These are phyloP conservation scores for Fraxinus platypoda DNA, from an alignment of 305 asterid genomes.

Conservation along the genomic window DNA sequence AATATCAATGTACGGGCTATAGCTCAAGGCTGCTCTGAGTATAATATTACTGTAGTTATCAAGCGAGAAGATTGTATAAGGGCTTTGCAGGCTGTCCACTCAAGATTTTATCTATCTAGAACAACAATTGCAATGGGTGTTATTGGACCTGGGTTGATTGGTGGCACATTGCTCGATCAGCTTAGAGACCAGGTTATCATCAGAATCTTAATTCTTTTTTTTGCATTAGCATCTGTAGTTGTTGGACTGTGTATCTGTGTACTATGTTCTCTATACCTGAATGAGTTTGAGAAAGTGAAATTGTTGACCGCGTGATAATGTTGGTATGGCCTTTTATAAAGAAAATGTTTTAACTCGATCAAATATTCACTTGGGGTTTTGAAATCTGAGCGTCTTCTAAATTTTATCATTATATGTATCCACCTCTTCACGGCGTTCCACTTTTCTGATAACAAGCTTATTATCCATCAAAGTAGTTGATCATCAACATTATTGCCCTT, in stretches of 20 bases:
- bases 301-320: neutral
- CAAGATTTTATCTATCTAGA: conserved; percentile 84
- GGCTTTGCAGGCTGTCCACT: conserved; percentile 94
- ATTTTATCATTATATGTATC: neutral
- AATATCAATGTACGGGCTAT: conserved; percentile 90
- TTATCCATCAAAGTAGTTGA: neutral
- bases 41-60: conserved; percentile 82
- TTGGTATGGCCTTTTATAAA: neutral
- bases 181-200: conserved; percentile 79
- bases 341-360: neutral
- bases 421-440: neutral
- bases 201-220: neutral
- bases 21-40: conserved; percentile 99
- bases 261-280: neutral
- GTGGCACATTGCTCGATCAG: conserved; percentile 91
- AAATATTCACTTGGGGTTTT: neutral
- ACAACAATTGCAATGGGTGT: conserved; percentile 91
- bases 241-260: conserved; percentile 4
- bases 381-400: neutral
- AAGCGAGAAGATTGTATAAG: conserved; percentile 86
- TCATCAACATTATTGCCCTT: neutral
- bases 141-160: conserved; percentile 93
- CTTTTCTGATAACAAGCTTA: neutral
- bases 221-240: neutral
- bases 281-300: neutral